Conservation (phyloP, 1,139 yeast genomes). For the Nematodospora anomalae region DNA sequence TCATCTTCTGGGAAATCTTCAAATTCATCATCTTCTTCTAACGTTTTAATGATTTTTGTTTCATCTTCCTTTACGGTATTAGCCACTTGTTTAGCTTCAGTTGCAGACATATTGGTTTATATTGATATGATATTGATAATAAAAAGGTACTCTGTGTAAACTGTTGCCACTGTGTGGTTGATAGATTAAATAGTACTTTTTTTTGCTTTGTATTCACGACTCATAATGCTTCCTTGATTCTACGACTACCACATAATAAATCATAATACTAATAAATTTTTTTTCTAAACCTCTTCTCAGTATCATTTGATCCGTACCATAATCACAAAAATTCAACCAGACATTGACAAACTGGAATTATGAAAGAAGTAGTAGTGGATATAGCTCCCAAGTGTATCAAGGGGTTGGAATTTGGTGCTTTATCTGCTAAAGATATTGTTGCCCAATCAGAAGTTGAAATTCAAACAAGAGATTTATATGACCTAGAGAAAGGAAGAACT, state of each 20-base stretch:
- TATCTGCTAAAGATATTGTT: constrained; percentile 85
- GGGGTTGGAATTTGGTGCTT: constrained; percentile 90
- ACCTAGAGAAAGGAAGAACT: constrained; percentile 76
- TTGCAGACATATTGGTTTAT: neutral
- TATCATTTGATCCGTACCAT: constrained; percentile 2
- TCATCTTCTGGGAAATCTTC: constrained; percentile 94
- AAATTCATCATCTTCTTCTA: constrained; percentile 92
- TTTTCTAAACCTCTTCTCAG: constrained; percentile 3
- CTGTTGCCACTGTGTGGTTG: neutral
- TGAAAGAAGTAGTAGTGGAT: constrained; percentile 79
- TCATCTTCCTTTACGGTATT: constrained; percentile 22
- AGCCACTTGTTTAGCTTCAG: neutral
- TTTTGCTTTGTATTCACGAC: neutral
- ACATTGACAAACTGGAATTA: constrained; percentile 18
- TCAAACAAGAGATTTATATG: constrained; percentile 86
- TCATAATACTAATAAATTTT: too few species aligned
- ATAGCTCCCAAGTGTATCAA: constrained; percentile 87
- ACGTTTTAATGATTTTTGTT: constrained; percentile 51
- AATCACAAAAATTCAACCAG: neutral
- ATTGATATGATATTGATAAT: too few species aligned
- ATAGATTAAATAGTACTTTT: neutral
- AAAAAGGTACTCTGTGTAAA: too few species aligned
- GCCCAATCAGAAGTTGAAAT: constrained; percentile 96
- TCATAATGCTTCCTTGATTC: too few species aligned
- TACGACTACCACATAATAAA: too few species aligned